These are phyloP conservation scores for Pseudopyrenochaeta lycopersici DNA, from an alignment of 2,329 filamentous ascomycete species.

Conservation along the genomic window DNA sequence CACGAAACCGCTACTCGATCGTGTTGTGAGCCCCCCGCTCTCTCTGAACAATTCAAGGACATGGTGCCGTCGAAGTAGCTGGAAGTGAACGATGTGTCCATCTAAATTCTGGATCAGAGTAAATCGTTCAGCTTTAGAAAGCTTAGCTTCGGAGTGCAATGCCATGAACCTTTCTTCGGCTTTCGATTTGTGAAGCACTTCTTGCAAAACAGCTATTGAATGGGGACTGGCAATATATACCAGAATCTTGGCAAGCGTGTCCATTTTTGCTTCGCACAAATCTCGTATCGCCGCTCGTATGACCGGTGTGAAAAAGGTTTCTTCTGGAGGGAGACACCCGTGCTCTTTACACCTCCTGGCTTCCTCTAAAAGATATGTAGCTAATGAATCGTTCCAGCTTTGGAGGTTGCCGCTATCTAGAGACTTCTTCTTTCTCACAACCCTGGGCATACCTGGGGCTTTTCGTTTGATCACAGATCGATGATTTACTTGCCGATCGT, in stretches of 20 bases:
- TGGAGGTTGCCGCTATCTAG: neutral
- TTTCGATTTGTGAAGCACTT: neutral
- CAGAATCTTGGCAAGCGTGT: neutral
- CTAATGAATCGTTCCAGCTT: neutral
- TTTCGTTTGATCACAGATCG: too few relatives aligned
- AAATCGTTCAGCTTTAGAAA: conserved; percentile 2
- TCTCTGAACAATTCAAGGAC: conserved; percentile 2
- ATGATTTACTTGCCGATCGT: too few relatives aligned
- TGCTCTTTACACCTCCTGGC: too few relatives aligned
- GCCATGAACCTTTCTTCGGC: neutral
- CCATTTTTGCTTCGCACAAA: neutral
- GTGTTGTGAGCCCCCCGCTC: neutral
- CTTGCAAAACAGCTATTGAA: neutral
- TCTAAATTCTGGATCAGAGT: neutral
- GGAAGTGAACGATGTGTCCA: neutral
- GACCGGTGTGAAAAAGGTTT: neutral
- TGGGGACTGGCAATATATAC: conserved; percentile 1
- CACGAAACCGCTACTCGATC: neutral
- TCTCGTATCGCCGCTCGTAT: neutral
- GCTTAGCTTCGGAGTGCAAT: neutral
- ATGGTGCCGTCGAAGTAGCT: conserved; percentile 3
- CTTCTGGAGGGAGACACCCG: neutral
- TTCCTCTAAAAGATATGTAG: neutral
- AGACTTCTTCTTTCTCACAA: neutral
- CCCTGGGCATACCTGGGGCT: neutral